These are phyloP conservation scores for Syzygium jambos DNA, from an alignment of 345 rosid genomes.

Conservation along the genomic window DNA sequence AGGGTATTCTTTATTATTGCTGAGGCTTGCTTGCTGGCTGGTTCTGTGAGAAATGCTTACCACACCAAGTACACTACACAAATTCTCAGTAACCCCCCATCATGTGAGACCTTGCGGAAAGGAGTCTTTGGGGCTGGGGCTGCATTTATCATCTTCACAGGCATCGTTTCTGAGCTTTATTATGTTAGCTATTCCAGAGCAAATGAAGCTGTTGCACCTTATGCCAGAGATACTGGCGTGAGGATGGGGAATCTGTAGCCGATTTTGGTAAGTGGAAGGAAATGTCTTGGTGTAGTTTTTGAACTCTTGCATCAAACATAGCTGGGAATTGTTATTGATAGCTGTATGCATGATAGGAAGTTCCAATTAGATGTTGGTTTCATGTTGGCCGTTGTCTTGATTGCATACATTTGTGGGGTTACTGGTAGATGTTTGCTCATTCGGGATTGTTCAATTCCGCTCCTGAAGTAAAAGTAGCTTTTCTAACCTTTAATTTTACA, in stretches of 20 bases:
- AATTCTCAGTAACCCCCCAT: slow-evolving; percentile 12
- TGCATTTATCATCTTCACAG: slow-evolving; percentile 65
- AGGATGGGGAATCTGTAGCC: slow-evolving; percentile 65
- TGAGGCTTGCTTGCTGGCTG: slow-evolving; percentile 78
- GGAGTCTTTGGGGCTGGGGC: slow-evolving; percentile 93
- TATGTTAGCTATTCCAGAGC: slow-evolving; percentile 62
- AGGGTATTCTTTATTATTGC: slow-evolving; percentile 90
- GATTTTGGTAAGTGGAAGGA: neutral
- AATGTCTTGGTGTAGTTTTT: neutral
- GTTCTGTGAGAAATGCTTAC: slow-evolving; percentile 75
- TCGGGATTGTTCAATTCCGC: neutral
- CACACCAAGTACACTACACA: slow-evolving; percentile 59
- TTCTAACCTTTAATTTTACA: neutral
- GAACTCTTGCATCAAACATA: neutral
- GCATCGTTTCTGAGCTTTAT: slow-evolving; percentile 70
- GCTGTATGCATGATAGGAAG: neutral
- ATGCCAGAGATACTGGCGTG: slow-evolving; percentile 47
- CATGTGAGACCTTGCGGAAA: slow-evolving; percentile 62
- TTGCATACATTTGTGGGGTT: neutral
- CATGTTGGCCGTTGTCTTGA: neutral
- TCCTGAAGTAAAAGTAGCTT: neutral
- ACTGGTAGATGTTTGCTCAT: neutral
- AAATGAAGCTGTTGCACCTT: slow-evolving; percentile 19
- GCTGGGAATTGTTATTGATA: neutral
- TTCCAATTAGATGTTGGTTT: neutral